phyloP scores from a whole-genome alignment of 2,329 filamentous ascomycete genomes.

The Diaporthe sp. region DNA sequence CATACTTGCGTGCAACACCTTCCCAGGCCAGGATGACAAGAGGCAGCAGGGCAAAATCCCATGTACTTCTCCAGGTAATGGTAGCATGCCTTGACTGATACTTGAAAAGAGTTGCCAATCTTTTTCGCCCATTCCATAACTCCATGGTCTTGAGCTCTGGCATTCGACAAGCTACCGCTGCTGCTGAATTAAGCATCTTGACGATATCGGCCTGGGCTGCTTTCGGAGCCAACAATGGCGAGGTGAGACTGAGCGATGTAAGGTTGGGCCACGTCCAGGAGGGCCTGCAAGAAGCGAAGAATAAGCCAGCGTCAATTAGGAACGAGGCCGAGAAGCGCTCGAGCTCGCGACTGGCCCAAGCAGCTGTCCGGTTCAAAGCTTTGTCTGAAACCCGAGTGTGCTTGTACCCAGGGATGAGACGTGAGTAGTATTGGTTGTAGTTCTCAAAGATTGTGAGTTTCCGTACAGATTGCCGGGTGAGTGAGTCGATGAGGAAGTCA shows the following conservation, averaged over 20 bases:
- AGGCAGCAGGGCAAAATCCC: conserved; percentile 39
- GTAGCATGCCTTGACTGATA: conserved; percentile 41
- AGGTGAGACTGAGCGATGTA: conserved; percentile 46
- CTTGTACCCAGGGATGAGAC: neutral
- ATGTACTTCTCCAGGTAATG: conserved; percentile 44
- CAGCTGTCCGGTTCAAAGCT: neutral
- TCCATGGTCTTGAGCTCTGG: conserved; percentile 46
- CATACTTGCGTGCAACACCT: conserved; percentile 40
- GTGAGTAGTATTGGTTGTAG: conserved; percentile 19
- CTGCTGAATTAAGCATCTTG: conserved; percentile 39
- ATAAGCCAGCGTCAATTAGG: conserved; percentile 43
- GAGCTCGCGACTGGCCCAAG: conserved; percentile 41
- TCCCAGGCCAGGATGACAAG: conserved; percentile 42
- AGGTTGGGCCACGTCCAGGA: conserved; percentile 44
- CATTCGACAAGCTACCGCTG: conserved; percentile 42
- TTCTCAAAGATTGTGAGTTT: conserved; percentile 35
- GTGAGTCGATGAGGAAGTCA: conserved; percentile 24
- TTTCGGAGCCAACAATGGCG: conserved; percentile 39
- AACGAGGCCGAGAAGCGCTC: conserved; percentile 44
- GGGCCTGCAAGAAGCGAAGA: conserved; percentile 40
- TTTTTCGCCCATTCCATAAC: conserved; percentile 47
- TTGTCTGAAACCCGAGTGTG: neutral
- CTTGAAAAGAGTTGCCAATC: conserved; percentile 44
- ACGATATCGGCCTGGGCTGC: conserved; percentile 36
- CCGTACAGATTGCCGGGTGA: neutral